Conservation (phyloP, 371 early-diverging fungal genomes). For the Chytridium lagenaria region DNA sequence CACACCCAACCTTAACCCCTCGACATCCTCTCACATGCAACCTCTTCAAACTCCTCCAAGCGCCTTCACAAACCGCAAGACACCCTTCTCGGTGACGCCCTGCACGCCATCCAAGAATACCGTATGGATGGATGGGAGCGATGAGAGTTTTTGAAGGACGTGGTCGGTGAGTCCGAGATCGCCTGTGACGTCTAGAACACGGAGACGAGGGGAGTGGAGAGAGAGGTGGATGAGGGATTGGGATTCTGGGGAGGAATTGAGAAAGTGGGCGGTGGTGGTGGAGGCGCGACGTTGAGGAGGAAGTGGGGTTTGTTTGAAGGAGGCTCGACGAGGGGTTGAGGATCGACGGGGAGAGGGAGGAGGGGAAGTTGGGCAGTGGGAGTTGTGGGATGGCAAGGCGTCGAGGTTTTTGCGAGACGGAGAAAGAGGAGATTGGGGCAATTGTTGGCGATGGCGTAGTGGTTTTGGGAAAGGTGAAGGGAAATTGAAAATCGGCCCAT, state of each 20-base stretch:
- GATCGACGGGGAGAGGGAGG: not conserved
- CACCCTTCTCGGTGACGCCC: slow-evolving; percentile 30
- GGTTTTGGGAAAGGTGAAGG: slow-evolving; percentile 46
- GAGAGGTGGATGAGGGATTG: slow-evolving; percentile 26
- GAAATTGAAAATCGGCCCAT: slow-evolving; percentile 51
- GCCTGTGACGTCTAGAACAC: slow-evolving; percentile 48
- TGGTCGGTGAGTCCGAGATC: slow-evolving; percentile 44
- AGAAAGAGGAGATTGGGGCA: slow-evolving; percentile 45
- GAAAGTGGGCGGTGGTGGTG: too few species aligned
- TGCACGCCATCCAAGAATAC: slow-evolving; percentile 46
- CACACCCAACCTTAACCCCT: slow-evolving; percentile 27
- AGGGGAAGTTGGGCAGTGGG: not conserved
- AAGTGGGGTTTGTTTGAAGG: too few species aligned
- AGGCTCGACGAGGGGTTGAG: not conserved
- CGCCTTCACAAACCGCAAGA: slow-evolving; percentile 40
- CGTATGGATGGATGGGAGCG: slow-evolving; percentile 43
- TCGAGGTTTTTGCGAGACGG: slow-evolving; percentile 27
- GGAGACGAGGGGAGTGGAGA: slow-evolving; percentile 9
- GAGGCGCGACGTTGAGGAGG: too few species aligned
- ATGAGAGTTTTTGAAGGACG: slow-evolving; percentile 30
- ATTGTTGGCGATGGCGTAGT: slow-evolving; percentile 26
- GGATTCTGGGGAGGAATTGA: slow-evolving; percentile 30
- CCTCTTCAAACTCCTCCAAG: slow-evolving; percentile 39
- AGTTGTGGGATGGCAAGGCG: not conserved
- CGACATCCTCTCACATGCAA: slow-evolving; percentile 47